Evolutionary conservation across 306 rosid species (phyloP), one percentile per base, ranked within the genome.

Genomic region (Dalbergia cultrata): DNA sequence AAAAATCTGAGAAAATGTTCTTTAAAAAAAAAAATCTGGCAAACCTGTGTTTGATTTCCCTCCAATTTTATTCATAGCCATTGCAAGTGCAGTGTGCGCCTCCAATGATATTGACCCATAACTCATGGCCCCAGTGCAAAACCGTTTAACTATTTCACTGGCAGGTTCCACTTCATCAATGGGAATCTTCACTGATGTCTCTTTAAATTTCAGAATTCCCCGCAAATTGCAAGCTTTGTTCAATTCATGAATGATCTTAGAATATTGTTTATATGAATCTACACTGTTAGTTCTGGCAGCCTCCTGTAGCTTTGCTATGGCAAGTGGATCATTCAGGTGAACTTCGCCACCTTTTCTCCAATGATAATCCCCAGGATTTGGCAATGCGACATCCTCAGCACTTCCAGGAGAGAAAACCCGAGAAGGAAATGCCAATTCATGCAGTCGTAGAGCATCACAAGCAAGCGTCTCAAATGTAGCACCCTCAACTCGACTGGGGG

Each of bases 81-180:
- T 80, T 67, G 99, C 99, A 75, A 95, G 84, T 7, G 99, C 72
- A 19, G 97, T 70, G 88, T 95, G 99, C 8, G 99, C 97, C 90
- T 95, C 99, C 89, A 95, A 72, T 7, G 99, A 95, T 82, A 95
- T 93, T 16, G 99, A 95, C 72, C 99, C 99, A 80, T 95, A 95
- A 92, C 99, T 95, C 99, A 95, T 95, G 67, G 99, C 99, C 72
- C 99, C 99, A 26, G 99, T 95, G 83, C 99, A 95, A 85, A 93
- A 95, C 18, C 99, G 92, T 77, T 93, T 95, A 19, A 95, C 98
- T 77, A 95, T 92, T 84, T 95, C 94, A 21, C 96, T 88, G 74
- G 98, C 97, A 75, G 99, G 86, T 76, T 95, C 97, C 54, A 95
- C 99, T 82, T 93, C 98, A 81, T 90, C 90, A 89, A 95, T 84